These are phyloP conservation scores for Akanthomyces lecanii DNA, from an alignment of 2,329 filamentous ascomycete species.

Conservation along the genomic window DNA sequence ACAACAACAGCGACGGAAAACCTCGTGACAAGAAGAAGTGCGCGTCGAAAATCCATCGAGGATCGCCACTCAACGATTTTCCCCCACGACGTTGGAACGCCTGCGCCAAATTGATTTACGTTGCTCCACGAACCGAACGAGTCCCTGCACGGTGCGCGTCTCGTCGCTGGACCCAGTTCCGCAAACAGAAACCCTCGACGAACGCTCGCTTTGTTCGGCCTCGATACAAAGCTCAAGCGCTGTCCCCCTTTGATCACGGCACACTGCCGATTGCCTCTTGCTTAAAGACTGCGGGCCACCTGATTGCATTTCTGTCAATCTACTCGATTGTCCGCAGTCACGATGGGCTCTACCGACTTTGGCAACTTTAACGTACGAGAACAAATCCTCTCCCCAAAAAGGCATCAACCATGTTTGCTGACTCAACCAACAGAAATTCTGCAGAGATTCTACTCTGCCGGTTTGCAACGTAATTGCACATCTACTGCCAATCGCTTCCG, in stretches of 20 bases:
- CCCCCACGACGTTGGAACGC: background rate
- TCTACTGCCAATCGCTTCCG: background rate
- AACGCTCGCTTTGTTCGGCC: slow-evolving; percentile 6
- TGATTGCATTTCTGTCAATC: background rate
- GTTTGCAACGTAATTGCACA: slow-evolving; percentile 71
- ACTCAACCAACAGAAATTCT: slow-evolving; percentile 60
- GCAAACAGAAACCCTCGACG: slow-evolving; percentile 12
- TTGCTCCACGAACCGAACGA: background rate
- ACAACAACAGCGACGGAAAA: background rate
- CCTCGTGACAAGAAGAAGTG: background rate
- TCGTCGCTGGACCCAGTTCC: slow-evolving; percentile 1
- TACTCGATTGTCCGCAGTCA: slow-evolving; percentile 26
- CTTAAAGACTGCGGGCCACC: background rate
- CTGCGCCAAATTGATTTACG: background rate
- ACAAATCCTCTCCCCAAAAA: slow-evolving; percentile 1
- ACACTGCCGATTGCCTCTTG: background rate
- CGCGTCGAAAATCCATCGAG: background rate
- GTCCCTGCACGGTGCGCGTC: background rate
- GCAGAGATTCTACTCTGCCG: slow-evolving; percentile 76
- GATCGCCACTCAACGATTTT: background rate
- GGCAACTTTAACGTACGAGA: slow-evolving; percentile 54
- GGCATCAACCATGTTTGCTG: slow-evolving; percentile 17
- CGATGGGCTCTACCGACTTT: slow-evolving; percentile 59
- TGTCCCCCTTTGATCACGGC: background rate
- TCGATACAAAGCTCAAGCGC: slow-evolving; percentile 10